These are phyloP conservation scores for Capronia epimyces DNA, from an alignment of 2,329 filamentous ascomycete genomes.

Conservation along the genomic window DNA sequence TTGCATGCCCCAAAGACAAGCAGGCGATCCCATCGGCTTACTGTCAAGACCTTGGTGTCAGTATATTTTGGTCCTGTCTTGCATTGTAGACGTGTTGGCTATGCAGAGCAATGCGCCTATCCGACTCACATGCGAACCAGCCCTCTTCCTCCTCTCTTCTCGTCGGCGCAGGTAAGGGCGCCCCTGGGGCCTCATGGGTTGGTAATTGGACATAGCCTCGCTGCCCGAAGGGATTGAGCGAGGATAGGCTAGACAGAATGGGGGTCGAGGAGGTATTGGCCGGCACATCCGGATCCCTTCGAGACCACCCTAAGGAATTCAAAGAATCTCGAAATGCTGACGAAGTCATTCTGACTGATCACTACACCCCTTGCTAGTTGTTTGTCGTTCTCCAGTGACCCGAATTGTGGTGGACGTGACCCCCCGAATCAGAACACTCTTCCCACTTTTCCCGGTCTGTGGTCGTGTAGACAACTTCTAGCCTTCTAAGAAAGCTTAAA, in stretches of 20 bases:
- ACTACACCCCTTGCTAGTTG: constrained; percentile 7
- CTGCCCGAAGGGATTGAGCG: constrained; percentile 74
- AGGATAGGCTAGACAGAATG: constrained; percentile 73
- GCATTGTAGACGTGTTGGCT: constrained; percentile 1
- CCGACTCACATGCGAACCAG: constrained; percentile 85
- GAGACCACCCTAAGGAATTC: constrained; percentile 90
- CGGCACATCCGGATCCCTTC: constrained; percentile 70
- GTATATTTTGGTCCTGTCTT: constrained; percentile 4
- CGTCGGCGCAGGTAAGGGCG: constrained; percentile 75
- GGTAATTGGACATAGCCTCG: constrained; percentile 87
- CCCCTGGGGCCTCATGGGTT: constrained; percentile 73
- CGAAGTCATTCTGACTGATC: constrained; percentile 62
- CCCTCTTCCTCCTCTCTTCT: constrained; percentile 91
- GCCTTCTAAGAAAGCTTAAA: background rate
- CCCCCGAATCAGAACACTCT: background rate
- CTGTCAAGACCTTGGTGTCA: constrained; percentile 45
- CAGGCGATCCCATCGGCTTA: constrained; percentile 94
- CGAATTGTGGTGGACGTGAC: constrained; percentile 1
- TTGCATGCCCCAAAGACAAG: constrained; percentile 90
- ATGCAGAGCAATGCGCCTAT: constrained; percentile 6
- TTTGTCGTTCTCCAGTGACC: constrained; percentile 2
- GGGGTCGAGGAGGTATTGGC: constrained; percentile 65
- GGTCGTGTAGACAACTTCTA: background rate
- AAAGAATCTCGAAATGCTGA: constrained; percentile 88
- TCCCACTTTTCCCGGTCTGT: constrained; percentile 4